These are phyloP conservation scores for Digitaria exilis DNA, from an alignment of 202 grass and related monocot species.

Conservation along the genomic window DNA sequence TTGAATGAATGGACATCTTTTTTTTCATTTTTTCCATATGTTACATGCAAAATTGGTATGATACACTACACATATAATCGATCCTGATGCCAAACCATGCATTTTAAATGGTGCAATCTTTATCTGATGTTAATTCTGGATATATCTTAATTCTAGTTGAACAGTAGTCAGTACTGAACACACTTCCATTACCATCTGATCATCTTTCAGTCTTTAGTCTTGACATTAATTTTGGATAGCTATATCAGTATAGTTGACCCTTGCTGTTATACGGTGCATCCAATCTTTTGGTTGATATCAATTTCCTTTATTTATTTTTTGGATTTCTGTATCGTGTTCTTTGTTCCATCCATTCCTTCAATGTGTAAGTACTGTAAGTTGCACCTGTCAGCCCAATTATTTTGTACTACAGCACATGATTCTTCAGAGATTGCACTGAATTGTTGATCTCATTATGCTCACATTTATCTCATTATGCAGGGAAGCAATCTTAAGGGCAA, in stretches of 20 bases:
- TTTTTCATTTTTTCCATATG: not conserved
- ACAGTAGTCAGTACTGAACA: not conserved
- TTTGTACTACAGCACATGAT: not conserved
- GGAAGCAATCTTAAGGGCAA: constrained; percentile 92
- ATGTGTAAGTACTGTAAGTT: not conserved
- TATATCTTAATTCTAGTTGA: not conserved
- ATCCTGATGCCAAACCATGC: not conserved
- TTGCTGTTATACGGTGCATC: not conserved
- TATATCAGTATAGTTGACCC: not conserved
- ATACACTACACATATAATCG: not conserved
- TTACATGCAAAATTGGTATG: not conserved
- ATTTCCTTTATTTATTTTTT: not conserved
- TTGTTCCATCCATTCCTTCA: not conserved
- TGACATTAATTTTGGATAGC: not conserved
- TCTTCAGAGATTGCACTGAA: not conserved
- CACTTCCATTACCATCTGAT: not conserved
- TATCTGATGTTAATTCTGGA: not conserved
- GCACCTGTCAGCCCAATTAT: not conserved
- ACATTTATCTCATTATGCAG: constrained; percentile 37
- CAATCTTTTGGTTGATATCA: not conserved
- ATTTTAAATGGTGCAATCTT: not conserved
- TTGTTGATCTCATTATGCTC: not conserved
- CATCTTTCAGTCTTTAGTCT: not conserved
- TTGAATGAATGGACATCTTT: not conserved
- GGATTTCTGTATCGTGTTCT: not conserved